These are phyloP conservation scores for Ustilago xerochloae DNA, from an alignment of 1,284 basidiomycete genomes.

Conservation along the genomic window DNA sequence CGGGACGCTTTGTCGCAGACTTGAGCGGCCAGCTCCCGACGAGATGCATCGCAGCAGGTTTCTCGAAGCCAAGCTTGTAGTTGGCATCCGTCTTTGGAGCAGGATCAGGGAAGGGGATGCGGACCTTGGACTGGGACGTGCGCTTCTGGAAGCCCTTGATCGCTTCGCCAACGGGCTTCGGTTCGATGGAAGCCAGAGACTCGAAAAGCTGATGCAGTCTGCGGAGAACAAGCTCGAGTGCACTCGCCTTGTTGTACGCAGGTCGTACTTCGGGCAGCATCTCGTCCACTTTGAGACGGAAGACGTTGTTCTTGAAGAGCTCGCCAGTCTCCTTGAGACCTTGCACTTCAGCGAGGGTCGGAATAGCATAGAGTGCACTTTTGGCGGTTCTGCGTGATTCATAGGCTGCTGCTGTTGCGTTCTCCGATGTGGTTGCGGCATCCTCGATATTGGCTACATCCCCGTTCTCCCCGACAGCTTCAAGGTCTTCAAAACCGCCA, in stretches of 20 bases:
- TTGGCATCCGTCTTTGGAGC: constrained; percentile 69
- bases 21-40: constrained; percentile 68
- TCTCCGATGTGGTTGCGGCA: constrained; percentile 2
- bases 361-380: constrained; percentile 70
- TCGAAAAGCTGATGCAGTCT: constrained; percentile 57
- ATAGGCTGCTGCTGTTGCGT: constrained; percentile 3
- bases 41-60: constrained; percentile 79
- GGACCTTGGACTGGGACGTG: constrained; percentile 67
- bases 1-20: constrained; percentile 54
- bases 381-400: constrained; percentile 50
- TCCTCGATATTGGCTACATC: constrained; percentile 6
- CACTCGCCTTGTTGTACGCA: constrained; percentile 40
- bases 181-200: constrained; percentile 36
- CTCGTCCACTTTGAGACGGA: constrained; percentile 80
- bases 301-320: constrained; percentile 82
- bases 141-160: constrained; percentile 69
- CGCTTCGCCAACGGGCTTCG: constrained; percentile 44
- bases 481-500: constrained; percentile 64
- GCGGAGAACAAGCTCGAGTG: constrained; percentile 61
- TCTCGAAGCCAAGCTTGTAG: constrained; percentile 79
- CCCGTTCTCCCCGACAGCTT: constrained; percentile 47
- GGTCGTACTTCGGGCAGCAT: constrained; percentile 62
- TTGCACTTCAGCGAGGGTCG: constrained; percentile 77
- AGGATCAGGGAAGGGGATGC: constrained; percentile 70
- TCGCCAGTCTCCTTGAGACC: constrained; percentile 80